A percentile compares a stretch with the other conserved stretches of the same genome.
Conservation (phyloP, 495 filamentous ascomycete genomes). For the Xylaria nigripes region DNA sequence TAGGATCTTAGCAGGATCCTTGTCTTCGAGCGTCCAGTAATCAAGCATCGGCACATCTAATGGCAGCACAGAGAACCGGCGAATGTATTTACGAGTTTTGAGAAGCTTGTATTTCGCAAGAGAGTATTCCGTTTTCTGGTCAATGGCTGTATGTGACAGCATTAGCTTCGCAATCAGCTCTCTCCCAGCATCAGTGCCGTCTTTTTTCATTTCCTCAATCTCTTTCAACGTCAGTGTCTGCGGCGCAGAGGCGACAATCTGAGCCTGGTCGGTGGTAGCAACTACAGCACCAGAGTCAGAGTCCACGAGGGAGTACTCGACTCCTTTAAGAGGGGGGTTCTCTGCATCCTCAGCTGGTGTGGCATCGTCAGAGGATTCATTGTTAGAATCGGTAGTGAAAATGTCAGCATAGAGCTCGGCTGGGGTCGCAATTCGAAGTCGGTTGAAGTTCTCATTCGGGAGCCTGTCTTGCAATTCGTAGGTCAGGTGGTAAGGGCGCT, state of each 20-base stretch:
- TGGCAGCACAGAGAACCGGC: conserved; percentile 73
- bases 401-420: conserved; percentile 78
- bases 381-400: conserved; percentile 44
- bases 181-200: conserved; percentile 68
- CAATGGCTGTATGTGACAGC: conserved; percentile 72
- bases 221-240: conserved; percentile 78
- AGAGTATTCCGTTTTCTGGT: conserved; percentile 90
- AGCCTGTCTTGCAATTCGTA: conserved; percentile 74
- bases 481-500: conserved; percentile 81
- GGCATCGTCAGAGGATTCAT: conserved; percentile 23
- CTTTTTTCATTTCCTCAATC: conserved; percentile 84
- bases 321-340: conserved; percentile 18
- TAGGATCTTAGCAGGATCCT: conserved; percentile 71
- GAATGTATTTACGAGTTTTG: conserved; percentile 88
- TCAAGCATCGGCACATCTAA: conserved; percentile 68
- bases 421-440: conserved; percentile 70
- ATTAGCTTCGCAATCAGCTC: conserved; percentile 83
- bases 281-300: conserved; percentile 46
- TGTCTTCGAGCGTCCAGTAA: conserved; percentile 64
- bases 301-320: conserved; percentile 39
- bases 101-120: conserved; percentile 90
- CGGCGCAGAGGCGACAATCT: conserved; percentile 68
- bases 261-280: conserved; percentile 70
- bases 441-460: conserved; percentile 45
- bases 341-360: conserved; percentile 28